Evolutionary conservation across 2,329 filamentous ascomycete genomes (phyloP).

Genomic region (Cytospora chrysosperma): DNA sequence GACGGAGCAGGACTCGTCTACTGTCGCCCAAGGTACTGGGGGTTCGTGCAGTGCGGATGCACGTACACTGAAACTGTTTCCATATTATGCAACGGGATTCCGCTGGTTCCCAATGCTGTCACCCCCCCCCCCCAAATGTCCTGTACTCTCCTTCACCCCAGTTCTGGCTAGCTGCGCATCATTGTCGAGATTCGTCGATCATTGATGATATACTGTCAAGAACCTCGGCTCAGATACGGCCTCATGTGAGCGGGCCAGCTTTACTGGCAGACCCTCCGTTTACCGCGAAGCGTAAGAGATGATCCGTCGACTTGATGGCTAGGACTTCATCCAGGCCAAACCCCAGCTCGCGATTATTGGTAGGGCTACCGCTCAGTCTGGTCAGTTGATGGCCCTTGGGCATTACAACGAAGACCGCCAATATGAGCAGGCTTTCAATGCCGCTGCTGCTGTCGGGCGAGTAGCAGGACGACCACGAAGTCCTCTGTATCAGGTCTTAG

Average conservation of each 20-base stretch:
- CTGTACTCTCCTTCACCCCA: too few species aligned
- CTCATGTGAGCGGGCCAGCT: background rate
- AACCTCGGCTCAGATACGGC: background rate
- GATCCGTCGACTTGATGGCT: background rate
- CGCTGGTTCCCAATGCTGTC: background rate
- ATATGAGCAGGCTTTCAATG: background rate
- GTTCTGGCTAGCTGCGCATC: background rate
- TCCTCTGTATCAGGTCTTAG: background rate
- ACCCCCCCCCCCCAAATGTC: too few species aligned
- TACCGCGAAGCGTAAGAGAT: background rate
- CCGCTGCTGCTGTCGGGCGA: background rate
- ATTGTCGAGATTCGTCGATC: background rate
- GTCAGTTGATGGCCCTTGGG: background rate
- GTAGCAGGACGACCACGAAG: background rate
- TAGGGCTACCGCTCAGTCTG: background rate
- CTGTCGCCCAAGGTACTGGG: background rate
- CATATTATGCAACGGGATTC: background rate
- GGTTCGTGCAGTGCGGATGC: background rate
- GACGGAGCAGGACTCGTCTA: background rate
- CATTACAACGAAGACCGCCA: background rate
- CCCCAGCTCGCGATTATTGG: background rate
- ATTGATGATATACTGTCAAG: background rate
- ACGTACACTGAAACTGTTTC: background rate
- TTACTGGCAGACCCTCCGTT: background rate
- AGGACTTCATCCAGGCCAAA: background rate